Evolutionary conservation across 306 rosid genomes (phyloP).

Genomic region (Delonix regia): DNA sequence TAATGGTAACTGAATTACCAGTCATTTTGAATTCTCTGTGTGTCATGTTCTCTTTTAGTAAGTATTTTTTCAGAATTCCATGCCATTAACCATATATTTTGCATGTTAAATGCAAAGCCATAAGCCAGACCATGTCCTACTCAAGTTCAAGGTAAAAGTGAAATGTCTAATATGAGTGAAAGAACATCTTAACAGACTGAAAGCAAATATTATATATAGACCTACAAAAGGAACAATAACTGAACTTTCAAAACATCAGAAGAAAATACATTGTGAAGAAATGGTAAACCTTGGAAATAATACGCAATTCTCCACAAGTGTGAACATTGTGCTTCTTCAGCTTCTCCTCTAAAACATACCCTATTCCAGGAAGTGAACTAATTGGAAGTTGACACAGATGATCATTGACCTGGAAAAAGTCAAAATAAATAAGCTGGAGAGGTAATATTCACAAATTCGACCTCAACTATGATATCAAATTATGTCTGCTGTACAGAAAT

Average conservation of each 20-base stretch:
- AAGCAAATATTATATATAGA: slow-evolving; percentile 25
- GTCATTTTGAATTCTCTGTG: no score
- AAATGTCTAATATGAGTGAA: slow-evolving; percentile 16
- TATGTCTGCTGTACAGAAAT: slow-evolving; percentile 7
- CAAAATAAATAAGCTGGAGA: slow-evolving; percentile 26
- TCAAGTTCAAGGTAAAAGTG: slow-evolving; percentile 13
- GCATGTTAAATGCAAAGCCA: not conserved
- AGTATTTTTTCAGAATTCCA: not conserved
- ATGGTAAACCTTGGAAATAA: slow-evolving; percentile 68
- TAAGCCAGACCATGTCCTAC: not conserved
- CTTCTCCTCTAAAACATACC: slow-evolving; percentile 74
- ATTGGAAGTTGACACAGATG: slow-evolving; percentile 77
- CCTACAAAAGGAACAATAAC: slow-evolving; percentile 19
- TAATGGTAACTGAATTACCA: no score
- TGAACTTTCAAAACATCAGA: slow-evolving; percentile 18
- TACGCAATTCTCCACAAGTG: slow-evolving; percentile 77
- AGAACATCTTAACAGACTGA: slow-evolving; percentile 21
- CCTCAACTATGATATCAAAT: slow-evolving; percentile 26
- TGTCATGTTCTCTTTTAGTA: not conserved
- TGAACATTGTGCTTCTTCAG: slow-evolving; percentile 67
- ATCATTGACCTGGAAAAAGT: slow-evolving; percentile 68
- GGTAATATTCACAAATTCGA: slow-evolving; percentile 34
- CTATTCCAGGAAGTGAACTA: slow-evolving; percentile 89
- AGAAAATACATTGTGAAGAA: slow-evolving; percentile 24
- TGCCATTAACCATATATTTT: not conserved